These are phyloP conservation scores for Phytopythium vexans DNA, from an alignment of 352 stramenopile species.

Conservation along the genomic window DNA sequence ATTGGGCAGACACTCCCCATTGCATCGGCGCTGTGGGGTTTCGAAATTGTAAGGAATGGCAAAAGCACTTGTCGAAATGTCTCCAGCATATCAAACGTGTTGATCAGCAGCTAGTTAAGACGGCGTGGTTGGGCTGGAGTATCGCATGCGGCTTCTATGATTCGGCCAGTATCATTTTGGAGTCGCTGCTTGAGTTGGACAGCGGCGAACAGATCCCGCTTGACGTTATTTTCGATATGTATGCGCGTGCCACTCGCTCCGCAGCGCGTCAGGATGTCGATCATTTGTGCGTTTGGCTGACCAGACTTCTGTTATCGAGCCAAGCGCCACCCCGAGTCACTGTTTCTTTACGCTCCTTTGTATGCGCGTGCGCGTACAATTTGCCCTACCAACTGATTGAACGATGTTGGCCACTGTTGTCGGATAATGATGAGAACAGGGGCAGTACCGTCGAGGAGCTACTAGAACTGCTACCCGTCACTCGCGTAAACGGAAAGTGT, in stretches of 20 bases:
- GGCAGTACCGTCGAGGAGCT: background rate
- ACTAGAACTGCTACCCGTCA: slow-evolving; percentile 3
- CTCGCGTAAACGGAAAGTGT: slow-evolving; percentile 20
- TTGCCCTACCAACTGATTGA: slow-evolving; percentile 14
- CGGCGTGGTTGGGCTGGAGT: background rate
- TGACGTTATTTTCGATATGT: background rate
- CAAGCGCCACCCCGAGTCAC: background rate
- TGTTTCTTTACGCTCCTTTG: slow-evolving; percentile 11
- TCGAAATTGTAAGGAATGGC: too few relatives aligned
- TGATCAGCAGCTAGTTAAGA: background rate
- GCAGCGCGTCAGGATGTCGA: background rate
- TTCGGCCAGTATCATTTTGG: background rate
- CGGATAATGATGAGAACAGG: background rate
- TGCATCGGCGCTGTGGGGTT: too few relatives aligned
- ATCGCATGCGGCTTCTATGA: slow-evolving; percentile 12
- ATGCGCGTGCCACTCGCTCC: background rate
- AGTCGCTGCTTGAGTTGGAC: background rate
- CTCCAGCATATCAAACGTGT: too few relatives aligned
- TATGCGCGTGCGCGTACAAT: slow-evolving; percentile 26
- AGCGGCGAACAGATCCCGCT: background rate
- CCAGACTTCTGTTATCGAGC: background rate
- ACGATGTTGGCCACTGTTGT: slow-evolving; percentile 4
- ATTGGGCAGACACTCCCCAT: too few relatives aligned
- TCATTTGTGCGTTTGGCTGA: background rate
- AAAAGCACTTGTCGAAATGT: too few relatives aligned